Base-by-base conservation (phyloP, 306 rosid species). In the Dalbergia cochinchinensis region DNA sequence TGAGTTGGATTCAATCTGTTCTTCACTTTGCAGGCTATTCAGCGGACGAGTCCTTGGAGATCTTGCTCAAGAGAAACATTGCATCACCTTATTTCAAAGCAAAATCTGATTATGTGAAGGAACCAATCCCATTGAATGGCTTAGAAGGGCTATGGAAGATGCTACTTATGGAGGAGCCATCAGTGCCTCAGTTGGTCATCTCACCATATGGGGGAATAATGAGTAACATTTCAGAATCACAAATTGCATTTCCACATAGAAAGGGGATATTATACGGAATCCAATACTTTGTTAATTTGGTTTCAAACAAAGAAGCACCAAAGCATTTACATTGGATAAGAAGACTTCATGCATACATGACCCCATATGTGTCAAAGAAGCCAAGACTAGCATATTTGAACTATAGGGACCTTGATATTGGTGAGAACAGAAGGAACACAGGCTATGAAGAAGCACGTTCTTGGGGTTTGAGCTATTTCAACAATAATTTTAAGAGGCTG, bases 121-220 rank as follows among this genome's bases (percentile, higher is more conserved):
- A 71, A 39, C 74, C 85, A 0, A 77, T 85, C 48, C 69, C 87
- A 2, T 2, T 65, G 39, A 15, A 2, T 8, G 85, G 85, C 2
- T 10, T 84, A 15, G 62, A 76, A 57, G 83, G 83, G 57, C 16
- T 85, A 1, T 85, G 85, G 85, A 65, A 76, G 33, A 80, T 70
- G 48, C 20, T 74, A 10, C 10, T 68, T 3, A 33, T 37, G 18
- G 59, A 44, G 12, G 22, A 63, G 11, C 13, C 81, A 8, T 4
- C 65, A 15, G 7, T 53, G 7, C 18, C 53, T 7, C 0, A 0
- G 1, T 16, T 84, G 19, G 75, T 55, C 4, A 0, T 70, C 15
- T 55, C 78, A 54, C 85, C 88, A 3, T 85, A 80, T 60, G 88
- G 88, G 39, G 85, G 88, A 45, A 76, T 18, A 65, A 84, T 84